Percentiles rank a stretch among this genome's conserved stretches.
Conservation (phyloP, 108 stramenopile genomes). For the Cyclostephanos tholiformis region DNA sequence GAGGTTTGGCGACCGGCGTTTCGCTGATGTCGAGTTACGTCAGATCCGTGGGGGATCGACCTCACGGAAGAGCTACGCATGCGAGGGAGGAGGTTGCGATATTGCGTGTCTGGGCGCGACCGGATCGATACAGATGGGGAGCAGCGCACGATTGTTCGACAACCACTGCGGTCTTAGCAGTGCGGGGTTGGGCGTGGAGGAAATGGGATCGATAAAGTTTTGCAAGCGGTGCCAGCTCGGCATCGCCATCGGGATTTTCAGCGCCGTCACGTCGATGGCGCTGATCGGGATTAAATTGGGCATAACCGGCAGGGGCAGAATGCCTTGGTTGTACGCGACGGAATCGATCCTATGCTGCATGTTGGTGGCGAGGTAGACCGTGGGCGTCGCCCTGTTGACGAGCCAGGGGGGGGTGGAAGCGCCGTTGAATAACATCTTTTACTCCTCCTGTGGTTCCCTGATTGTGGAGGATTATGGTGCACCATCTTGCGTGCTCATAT, state of each 20-base stretch:
- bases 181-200: constrained; percentile 9
- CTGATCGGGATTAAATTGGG: constrained; percentile 74
- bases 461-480: too few species aligned
- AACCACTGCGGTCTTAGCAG: constrained; percentile 50
- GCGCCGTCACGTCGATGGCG: constrained; percentile 49
- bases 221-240: constrained; percentile 76
- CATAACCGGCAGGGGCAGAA: constrained; percentile 37
- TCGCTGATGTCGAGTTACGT: constrained; percentile 60
- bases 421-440: constrained; percentile 80
- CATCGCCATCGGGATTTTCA: constrained; percentile 65
- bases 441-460: too few species aligned
- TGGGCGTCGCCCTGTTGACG: constrained; percentile 65
- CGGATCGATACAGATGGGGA: constrained; percentile 78
- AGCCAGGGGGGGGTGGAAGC: constrained; percentile 68
- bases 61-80: constrained; percentile 61
- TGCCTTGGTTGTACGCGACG: constrained; percentile 58
- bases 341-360: constrained; percentile 61
- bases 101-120: constrained; percentile 59
- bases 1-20: constrained; percentile 69
- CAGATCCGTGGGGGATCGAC: constrained; percentile 69
- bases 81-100: constrained; percentile 60
- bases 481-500: too few species aligned
- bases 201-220: constrained; percentile 39
- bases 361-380: constrained; percentile 56
- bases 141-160: constrained; percentile 70